Evolutionary conservation across 805 yeast genomes (phyloP).

Genomic region (Zygotorulaspora danielsina): DNA sequence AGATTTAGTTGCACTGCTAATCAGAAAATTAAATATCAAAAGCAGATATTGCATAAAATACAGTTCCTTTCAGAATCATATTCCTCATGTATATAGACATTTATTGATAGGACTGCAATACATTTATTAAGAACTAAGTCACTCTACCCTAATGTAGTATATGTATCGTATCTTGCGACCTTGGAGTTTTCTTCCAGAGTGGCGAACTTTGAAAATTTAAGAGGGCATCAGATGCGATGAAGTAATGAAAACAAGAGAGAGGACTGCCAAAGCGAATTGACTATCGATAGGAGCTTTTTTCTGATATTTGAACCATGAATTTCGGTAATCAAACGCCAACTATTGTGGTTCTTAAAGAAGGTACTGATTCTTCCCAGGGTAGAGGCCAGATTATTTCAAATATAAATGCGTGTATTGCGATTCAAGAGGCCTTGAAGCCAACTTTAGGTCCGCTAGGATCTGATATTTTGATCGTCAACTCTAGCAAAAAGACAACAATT

Average conservation of each 20-base stretch:
- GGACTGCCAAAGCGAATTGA: neutral
- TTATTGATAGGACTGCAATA: neutral
- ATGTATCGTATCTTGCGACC: neutral
- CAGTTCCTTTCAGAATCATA: constrained; percentile 1
- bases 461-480: constrained; percentile 83
- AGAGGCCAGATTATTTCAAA: constrained; percentile 92
- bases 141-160: neutral
- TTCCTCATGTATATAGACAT: constrained; percentile 4
- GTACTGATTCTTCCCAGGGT: constrained; percentile 96
- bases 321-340: constrained; percentile 95
- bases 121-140: neutral
- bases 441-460: constrained; percentile 97
- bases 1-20: too few species aligned
- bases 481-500: constrained; percentile 83
- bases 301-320: constrained; percentile 50
- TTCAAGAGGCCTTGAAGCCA: constrained; percentile 91
- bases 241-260: neutral
- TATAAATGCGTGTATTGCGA: constrained; percentile 94
- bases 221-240: constrained; percentile 2
- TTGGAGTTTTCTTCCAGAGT: neutral
- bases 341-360: constrained; percentile 96
- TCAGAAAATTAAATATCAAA: too few species aligned
- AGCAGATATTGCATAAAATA: too few species aligned
- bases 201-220: constrained; percentile 3
- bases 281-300: neutral